These are phyloP conservation scores for Chaetomium strumarium DNA, from an alignment of 2,329 filamentous ascomycete genomes.

Conservation along the genomic window DNA sequence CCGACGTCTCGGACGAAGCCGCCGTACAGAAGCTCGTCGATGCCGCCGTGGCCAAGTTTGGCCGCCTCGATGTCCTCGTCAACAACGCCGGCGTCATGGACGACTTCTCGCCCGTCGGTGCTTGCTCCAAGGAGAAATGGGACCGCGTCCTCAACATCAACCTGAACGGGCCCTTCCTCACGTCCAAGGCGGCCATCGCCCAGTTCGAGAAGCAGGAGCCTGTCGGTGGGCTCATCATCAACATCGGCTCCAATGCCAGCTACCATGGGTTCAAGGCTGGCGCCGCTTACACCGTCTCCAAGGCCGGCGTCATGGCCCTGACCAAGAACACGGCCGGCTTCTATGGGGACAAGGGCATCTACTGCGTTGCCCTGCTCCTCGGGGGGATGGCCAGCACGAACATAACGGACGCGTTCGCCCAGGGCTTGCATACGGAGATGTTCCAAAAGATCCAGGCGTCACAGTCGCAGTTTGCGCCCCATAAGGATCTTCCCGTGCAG, in stretches of 20 bases:
- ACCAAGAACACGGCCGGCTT: constrained; percentile 53
- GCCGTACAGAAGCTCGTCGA: constrained; percentile 29
- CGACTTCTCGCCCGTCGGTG: constrained; percentile 46
- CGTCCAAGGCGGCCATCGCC: constrained; percentile 45
- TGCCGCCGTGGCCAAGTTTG: constrained; percentile 28
- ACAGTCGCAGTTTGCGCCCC: constrained; percentile 28
- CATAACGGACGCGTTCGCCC: constrained; percentile 40
- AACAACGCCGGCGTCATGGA: constrained; percentile 56
- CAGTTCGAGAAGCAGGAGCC: constrained; percentile 38
- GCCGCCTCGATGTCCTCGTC: constrained; percentile 47
- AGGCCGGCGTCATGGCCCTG: constrained; percentile 25
- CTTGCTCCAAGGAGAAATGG: constrained; percentile 42
- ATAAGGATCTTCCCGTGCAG: constrained; percentile 28
- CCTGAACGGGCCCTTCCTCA: constrained; percentile 48
- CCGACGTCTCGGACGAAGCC: constrained; percentile 30
- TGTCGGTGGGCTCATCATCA: constrained; percentile 44
- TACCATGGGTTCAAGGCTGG: constrained; percentile 33
- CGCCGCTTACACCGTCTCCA: constrained; percentile 28
- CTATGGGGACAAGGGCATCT: constrained; percentile 50
- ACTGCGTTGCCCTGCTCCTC: constrained; percentile 44
- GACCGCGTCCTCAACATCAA: constrained; percentile 51
- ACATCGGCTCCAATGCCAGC: constrained; percentile 44
- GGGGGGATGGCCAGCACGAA: constrained; percentile 54
- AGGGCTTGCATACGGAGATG: constrained; percentile 31
- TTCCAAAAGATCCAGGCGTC: constrained; percentile 26